Evolutionary conservation across 2,329 filamentous ascomycete species (phyloP), one percentile per base, ranked within the genome.

Genomic region (Fusarium lateritium): DNA sequence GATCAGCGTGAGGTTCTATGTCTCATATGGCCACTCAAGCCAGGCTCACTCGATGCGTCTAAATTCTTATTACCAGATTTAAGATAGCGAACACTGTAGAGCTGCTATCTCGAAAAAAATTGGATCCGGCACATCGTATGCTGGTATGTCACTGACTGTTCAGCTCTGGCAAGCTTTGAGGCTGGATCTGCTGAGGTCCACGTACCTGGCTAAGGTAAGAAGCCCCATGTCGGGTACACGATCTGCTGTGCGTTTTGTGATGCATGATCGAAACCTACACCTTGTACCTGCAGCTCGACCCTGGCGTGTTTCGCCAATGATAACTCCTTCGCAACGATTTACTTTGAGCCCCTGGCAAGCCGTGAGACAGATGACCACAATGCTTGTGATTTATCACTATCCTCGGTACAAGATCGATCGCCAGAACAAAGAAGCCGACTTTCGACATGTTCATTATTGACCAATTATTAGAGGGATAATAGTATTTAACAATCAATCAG

Each of bases 1-100:
- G 52, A 67, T 63, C 56, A 17, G 21, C 56, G 6, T 15, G 11
- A 1, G 5, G 15, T 24, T 14, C 1, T 13, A 9, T 28, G 55
- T 60, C 49, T 43, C 11, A 15, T 9, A 17, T 14, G 22, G 42
- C 4, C 5, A 7, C 7, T 31, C 8, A 28, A 26, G 13, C 7
- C 26, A 24, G 9, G 17, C 14, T 44, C 42, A 9, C 6, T 33
- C 19, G 14, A 2, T 24, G 28, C 6, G 15, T 4, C 2, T 11
- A 2, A 11, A n/a, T 7, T 6, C 3, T 8, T 11, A 7, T 7
- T 34, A 7, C 34, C 34, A 38, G 26, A n/a, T 2, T 13, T 15
- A 6, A 5, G 15, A 26, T 3, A 6, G 17, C 6, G 14, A 36
- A 14, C 28, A 11, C 7, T 8, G 15, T n/a, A 14, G 14, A 7